Evolutionary conservation across 257 asterid species (phyloP), one percentile per base, ranked within the genome.

Genomic region (Solanum pennellii): DNA sequence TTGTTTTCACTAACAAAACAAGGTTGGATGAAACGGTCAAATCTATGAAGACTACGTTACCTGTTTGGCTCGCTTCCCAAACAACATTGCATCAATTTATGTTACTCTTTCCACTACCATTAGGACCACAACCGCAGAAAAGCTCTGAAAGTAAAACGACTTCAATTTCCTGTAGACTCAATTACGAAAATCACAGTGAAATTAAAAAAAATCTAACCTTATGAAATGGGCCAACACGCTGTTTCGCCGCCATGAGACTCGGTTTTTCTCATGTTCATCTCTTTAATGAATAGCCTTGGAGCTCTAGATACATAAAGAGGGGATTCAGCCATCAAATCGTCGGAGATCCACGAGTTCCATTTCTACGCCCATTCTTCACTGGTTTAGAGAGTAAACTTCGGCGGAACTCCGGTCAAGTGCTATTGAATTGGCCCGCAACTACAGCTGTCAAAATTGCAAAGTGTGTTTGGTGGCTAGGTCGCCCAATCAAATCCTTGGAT

Each of bases 61-160:
- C 98, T 97, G 99, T 83, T 97, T 97, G 31, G 99, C 99, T 88
- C 99, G 91, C 90, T 97, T 97, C 71, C 99, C 99, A 71, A 97
- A 97, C 87, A 97, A 94, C 99, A 96, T 97, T 13, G 99, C 99
- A 88, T 95, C 99, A 27, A 97, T 97, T 97, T n/a, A 97, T 99
- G 83, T 97, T 97, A 92, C 99, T 97, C 94, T 97, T 97, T 86
- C 99, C 99, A 60, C 99, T 97, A 39, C 99, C 98, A 91, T 97
- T 97, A 37, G 99, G 99, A 86, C 99, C 99, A 97, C 99, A 84
- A 97, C 99, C 7, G 98, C 99, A n/a, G 99, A 95, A 93, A 97
- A 97, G 91, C 96, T 97, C 99, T 96, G 86, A 15, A 37, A 42
- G 71, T 49, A 85, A 52, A 52, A 52, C 62, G 62, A 52, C 60